phyloP scores from a whole-genome alignment of 2,329 filamentous ascomycete species.

The Penicillium janthinellum region DNA sequence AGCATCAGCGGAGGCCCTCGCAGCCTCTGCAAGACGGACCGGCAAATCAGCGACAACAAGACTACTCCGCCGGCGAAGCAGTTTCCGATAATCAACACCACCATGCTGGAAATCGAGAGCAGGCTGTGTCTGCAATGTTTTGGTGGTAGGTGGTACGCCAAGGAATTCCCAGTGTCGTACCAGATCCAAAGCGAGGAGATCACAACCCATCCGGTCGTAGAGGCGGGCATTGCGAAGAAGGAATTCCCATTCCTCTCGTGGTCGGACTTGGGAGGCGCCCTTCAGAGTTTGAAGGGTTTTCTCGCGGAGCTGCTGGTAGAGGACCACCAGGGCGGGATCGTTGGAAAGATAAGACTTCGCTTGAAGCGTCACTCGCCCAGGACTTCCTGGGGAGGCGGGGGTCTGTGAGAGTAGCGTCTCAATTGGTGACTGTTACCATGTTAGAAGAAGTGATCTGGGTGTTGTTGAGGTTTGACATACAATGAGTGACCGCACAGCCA shows the following conservation, averaged over 20 bases:
- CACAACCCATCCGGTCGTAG: slow-evolving; percentile 91
- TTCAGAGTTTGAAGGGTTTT: slow-evolving; percentile 80
- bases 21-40: slow-evolving; percentile 43
- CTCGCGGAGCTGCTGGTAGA: slow-evolving; percentile 84
- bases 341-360: slow-evolving; percentile 83
- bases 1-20: slow-evolving; percentile 41
- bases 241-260: slow-evolving; percentile 83
- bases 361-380: slow-evolving; percentile 60
- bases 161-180: slow-evolving; percentile 58
- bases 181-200: slow-evolving; percentile 82
- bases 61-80: slow-evolving; percentile 72
- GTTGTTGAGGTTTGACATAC: slow-evolving; percentile 51
- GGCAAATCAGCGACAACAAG: slow-evolving; percentile 74
- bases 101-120: slow-evolving; percentile 31
- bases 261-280: slow-evolving; percentile 79
- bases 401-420: slow-evolving; percentile 62
- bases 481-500: slow-evolving; percentile 80
- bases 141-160: slow-evolving; percentile 21
- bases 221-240: slow-evolving; percentile 80
- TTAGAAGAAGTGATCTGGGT: background rate
- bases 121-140: slow-evolving; percentile 42
- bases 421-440: slow-evolving; percentile 68
- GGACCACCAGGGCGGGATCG: slow-evolving; percentile 81
- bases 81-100: slow-evolving; percentile 62
- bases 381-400: slow-evolving; percentile 60